phyloP scores from a whole-genome alignment of 1,139 yeast genomes.

The Schizosaccharomyces versatilis region DNA sequence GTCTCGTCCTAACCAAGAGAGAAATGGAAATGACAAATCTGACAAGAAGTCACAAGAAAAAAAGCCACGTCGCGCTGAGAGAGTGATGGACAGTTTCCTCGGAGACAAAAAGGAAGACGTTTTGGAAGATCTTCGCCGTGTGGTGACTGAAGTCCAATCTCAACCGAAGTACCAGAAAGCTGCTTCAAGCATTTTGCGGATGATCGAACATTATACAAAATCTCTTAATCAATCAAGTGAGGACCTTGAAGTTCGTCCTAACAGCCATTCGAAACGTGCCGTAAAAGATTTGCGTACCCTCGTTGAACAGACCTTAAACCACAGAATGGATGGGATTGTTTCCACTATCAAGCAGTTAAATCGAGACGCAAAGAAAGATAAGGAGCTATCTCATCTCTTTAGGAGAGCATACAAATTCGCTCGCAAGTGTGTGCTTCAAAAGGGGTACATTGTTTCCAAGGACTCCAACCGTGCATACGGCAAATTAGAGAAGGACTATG shows the following conservation, averaged over 20 bases:
- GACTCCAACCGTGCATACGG: constrained; percentile 7
- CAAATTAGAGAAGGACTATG: constrained; percentile 11
- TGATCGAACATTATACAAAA: constrained; percentile 9
- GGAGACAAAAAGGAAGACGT: neutral
- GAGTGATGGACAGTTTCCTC: too few relatives aligned
- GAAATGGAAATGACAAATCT: too few relatives aligned
- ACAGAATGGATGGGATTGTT: neutral
- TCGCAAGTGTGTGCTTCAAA: constrained; percentile 3
- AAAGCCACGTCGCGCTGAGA: too few relatives aligned
- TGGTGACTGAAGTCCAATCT: constrained; percentile 13
- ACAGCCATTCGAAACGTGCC: neutral
- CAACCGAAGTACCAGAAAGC: constrained; percentile 13
- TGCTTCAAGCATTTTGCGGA: constrained; percentile 11
- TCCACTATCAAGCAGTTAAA: neutral
- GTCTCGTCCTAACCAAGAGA: too few relatives aligned
- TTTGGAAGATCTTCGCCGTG: neutral
- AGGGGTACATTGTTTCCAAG: constrained; percentile 6
- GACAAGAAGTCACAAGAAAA: too few relatives aligned
- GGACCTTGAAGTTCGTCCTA: neutral
- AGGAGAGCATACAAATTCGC: constrained; percentile 2
- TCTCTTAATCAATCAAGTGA: neutral
- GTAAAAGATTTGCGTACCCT: neutral
- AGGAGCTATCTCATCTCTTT: neutral
- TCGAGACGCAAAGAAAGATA: neutral
- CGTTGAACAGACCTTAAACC: neutral